A percentile compares a stretch with the other conserved stretches of the same genome.
Conservation (phyloP, 768 basidiomycete species). For the Dioszegia hungarica region DNA sequence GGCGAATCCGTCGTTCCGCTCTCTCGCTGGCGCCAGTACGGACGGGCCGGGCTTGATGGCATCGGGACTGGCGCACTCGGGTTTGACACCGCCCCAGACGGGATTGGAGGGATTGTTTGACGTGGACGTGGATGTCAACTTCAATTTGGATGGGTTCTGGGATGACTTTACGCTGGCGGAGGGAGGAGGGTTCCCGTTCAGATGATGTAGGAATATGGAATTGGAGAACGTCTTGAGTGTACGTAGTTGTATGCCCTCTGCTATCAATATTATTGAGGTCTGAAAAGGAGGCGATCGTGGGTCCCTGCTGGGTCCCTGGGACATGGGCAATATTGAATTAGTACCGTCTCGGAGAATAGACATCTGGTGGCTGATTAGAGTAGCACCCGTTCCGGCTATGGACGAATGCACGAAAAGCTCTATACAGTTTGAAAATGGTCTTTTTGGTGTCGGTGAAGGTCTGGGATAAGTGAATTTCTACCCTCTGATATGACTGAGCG, state of each 20-base stretch:
- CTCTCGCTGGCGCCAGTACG: too few relatives aligned
- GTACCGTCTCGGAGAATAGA: too few relatives aligned
- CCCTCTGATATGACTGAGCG: too few relatives aligned
- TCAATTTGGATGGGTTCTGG: conserved; percentile 40
- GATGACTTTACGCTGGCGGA: conserved; percentile 38
- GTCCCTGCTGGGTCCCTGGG: neutral
- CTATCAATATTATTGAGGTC: neutral
- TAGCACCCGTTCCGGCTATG: too few relatives aligned
- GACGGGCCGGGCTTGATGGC: neutral
- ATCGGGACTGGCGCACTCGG: neutral
- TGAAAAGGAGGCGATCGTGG: neutral
- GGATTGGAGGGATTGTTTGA: conserved; percentile 27
- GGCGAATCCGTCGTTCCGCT: neutral
- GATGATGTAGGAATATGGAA: conserved; percentile 1
- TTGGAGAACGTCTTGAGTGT: neutral
- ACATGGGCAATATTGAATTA: too few relatives aligned
- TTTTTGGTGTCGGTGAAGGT: too few relatives aligned
- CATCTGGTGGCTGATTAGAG: too few relatives aligned
- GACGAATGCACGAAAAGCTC: too few relatives aligned
- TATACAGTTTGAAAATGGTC: too few relatives aligned
- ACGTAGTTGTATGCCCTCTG: too few relatives aligned
- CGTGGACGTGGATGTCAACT: conserved; percentile 37
- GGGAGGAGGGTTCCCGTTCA: conserved; percentile 34
- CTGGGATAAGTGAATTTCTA: too few relatives aligned
- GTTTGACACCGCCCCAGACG: conserved; percentile 1